These are phyloP conservation scores for Lachancea nothofagi DNA, from an alignment of 805 yeast genomes.

Conservation along the genomic window DNA sequence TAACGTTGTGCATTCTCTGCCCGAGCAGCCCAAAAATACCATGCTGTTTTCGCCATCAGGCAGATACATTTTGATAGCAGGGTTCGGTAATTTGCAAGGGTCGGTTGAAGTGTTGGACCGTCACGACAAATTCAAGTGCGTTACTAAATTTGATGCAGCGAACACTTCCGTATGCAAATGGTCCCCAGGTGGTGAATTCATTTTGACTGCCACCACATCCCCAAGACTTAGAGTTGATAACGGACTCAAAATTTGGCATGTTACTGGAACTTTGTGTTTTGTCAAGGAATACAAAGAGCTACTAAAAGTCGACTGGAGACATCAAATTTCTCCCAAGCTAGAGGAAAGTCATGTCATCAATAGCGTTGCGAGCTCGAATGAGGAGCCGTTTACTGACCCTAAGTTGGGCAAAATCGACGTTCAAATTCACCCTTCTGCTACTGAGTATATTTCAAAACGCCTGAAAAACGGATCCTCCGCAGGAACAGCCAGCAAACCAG, in stretches of 20 bases:
- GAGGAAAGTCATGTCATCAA: conserved; percentile 31
- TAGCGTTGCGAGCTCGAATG: conserved; percentile 17
- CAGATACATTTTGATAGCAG: conserved; percentile 84
- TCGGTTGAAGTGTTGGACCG: conserved; percentile 93
- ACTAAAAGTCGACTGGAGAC: conserved; percentile 79
- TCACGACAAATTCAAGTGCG: conserved; percentile 72
- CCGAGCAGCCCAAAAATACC: conserved; percentile 85
- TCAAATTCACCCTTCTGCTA: conserved; percentile 65
- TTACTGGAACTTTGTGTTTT: conserved; percentile 73
- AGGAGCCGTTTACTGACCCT: conserved; percentile 48
- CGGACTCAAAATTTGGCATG: conserved; percentile 91
- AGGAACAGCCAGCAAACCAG: conserved; percentile 47
- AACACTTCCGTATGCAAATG: conserved; percentile 96
- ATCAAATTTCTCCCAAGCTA: conserved; percentile 33
- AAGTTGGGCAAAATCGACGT: conserved; percentile 44
- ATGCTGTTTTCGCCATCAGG: conserved; percentile 92
- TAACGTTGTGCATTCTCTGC: conserved; percentile 72
- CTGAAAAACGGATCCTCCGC: conserved; percentile 28
- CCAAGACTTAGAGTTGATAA: conserved; percentile 97
- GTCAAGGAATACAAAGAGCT: conserved; percentile 78
- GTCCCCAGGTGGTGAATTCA: conserved; percentile 94
- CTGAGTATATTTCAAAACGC: conserved; percentile 42
- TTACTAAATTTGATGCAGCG: conserved; percentile 80
- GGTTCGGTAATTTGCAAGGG: conserved; percentile 97
- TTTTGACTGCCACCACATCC: conserved; percentile 92